phyloP scores from a whole-genome alignment of 2,329 filamentous ascomycete genomes.

The Xylaria sp. region DNA sequence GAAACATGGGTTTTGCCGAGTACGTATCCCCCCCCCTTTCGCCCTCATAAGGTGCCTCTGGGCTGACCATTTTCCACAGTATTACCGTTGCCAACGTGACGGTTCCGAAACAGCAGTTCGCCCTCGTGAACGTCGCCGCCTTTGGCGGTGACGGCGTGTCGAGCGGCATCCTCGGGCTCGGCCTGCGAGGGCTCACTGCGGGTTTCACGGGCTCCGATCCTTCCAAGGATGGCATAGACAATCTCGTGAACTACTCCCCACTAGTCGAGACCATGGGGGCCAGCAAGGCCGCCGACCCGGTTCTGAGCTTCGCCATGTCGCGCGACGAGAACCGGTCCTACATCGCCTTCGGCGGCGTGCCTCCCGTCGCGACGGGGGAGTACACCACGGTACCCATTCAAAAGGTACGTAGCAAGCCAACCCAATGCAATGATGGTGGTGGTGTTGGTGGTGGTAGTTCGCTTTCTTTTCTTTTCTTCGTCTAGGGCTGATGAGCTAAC shows the following conservation, averaged over 20 bases:
- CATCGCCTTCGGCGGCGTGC: conserved; percentile 39
- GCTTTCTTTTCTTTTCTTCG: not conserved
- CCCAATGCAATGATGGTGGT: not conserved
- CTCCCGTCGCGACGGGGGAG: conserved; percentile 33
- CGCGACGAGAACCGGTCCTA: conserved; percentile 37
- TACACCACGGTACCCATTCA: conserved; percentile 34
- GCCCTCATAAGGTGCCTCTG: not conserved
- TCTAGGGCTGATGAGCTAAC: not conserved
- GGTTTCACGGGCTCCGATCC: conserved; percentile 30
- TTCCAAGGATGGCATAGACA: conserved; percentile 23
- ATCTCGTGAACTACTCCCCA: conserved; percentile 32
- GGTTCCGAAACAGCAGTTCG: conserved; percentile 37
- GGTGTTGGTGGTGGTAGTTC: no score
- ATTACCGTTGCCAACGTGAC: conserved; percentile 35
- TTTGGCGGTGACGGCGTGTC: conserved; percentile 38
- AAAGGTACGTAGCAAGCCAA: conserved; percentile 23
- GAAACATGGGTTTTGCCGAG: conserved; percentile 37
- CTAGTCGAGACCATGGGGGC: conserved; percentile 35
- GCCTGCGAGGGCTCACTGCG: conserved; percentile 35
- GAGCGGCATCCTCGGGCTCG: conserved; percentile 39
- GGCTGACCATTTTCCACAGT: conserved; percentile 17
- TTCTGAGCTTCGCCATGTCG: conserved; percentile 39
- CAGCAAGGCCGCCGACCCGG: conserved; percentile 24
- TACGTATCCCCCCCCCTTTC: conserved; percentile 11
- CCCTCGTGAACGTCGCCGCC: conserved; percentile 34